These are phyloP conservation scores for Eutrema heterophyllum DNA, from an alignment of 345 rosid species.

Conservation along the genomic window DNA sequence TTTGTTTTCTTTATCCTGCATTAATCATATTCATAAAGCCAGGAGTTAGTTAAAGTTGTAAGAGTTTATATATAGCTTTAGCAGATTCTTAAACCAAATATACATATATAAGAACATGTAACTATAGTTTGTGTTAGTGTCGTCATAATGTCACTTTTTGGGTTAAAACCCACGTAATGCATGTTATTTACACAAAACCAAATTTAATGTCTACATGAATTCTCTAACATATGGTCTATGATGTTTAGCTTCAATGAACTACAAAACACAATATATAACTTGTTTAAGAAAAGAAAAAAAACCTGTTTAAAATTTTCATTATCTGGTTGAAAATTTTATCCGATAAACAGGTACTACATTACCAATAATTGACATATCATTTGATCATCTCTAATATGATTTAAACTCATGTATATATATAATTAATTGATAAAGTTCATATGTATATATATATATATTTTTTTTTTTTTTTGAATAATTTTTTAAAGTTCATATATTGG, in stretches of 20 bases:
- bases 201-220: neutral
- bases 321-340: neutral
- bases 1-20: no score
- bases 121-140: no score
- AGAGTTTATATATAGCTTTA: neutral
- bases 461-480: neutral
- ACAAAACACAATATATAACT: neutral
- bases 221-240: neutral
- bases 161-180: neutral
- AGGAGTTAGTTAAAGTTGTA: neutral
- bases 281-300: no score
- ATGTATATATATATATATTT: neutral
- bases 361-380: neutral
- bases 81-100: neutral
- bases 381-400: neutral
- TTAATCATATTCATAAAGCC: neutral
- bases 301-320: neutral
- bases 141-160: no score
- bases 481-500: neutral
- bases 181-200: no score
- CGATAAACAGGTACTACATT: neutral
- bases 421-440: neutral
- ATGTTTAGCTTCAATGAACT: neutral
- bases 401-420: neutral
- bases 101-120: neutral